Conservation (phyloP, 2,329 filamentous ascomycete species). For the Madurella mycetomatis region DNA sequence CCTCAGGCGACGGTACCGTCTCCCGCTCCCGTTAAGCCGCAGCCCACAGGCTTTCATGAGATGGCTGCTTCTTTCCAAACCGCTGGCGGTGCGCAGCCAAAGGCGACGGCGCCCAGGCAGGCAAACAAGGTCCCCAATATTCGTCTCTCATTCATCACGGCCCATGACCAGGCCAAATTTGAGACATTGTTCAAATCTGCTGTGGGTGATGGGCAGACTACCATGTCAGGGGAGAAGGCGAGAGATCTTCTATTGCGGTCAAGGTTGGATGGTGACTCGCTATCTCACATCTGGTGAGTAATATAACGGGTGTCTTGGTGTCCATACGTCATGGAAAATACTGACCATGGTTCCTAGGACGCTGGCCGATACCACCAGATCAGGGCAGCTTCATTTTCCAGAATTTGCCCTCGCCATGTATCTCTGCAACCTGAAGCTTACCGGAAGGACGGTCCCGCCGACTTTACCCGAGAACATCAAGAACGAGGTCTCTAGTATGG, state of each 20-base stretch:
- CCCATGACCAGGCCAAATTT: slow-evolving; percentile 91
- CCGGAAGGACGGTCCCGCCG: slow-evolving; percentile 74
- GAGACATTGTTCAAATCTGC: slow-evolving; percentile 97
- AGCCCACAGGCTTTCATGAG: slow-evolving; percentile 60
- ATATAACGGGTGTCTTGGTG: not conserved
- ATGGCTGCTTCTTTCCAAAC: slow-evolving; percentile 65
- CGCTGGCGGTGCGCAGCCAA: slow-evolving; percentile 41
- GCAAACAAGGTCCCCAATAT: slow-evolving; percentile 86
- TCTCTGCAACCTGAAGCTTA: slow-evolving; percentile 88
- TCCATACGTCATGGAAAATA: not conserved
- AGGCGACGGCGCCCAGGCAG: slow-evolving; percentile 47
- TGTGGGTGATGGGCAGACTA: slow-evolving; percentile 75
- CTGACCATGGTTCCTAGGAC: slow-evolving; percentile 54
- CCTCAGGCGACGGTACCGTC: slow-evolving; percentile 42
- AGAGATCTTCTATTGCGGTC: slow-evolving; percentile 85
- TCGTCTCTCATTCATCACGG: slow-evolving; percentile 91
- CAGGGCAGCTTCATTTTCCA: slow-evolving; percentile 91
- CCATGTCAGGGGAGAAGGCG: slow-evolving; percentile 88
- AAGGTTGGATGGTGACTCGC: slow-evolving; percentile 76
- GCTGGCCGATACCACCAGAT: slow-evolving; percentile 90
- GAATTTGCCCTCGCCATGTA: slow-evolving; percentile 99
- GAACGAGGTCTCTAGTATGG: slow-evolving; percentile 99
- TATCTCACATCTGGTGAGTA: slow-evolving; percentile 84
- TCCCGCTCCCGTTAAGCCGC: slow-evolving; percentile 59
- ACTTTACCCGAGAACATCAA: slow-evolving; percentile 77